Percentiles rank a stretch among this genome's conserved stretches.
Evolutionary conservation across 768 basidiomycete species (phyloP).

Genomic region (Hebeloma cylindrosporum): DNA sequence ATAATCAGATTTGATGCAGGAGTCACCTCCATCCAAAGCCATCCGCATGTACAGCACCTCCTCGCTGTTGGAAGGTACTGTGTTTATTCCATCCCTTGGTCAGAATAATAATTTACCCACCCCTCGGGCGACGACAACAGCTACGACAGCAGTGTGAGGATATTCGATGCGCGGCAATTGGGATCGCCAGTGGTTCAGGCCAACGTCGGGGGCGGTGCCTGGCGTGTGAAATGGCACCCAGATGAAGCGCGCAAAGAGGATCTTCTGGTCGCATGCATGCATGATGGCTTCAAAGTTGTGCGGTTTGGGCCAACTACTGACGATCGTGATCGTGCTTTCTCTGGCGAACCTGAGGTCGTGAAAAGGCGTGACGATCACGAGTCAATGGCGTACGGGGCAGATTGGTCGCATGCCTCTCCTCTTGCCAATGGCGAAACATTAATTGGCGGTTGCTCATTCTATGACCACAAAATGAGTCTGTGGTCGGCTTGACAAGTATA

Average conservation of each 20-base stretch:
- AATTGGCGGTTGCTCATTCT: constrained; percentile 92
- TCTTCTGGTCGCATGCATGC: constrained; percentile 95
- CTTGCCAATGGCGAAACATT: constrained; percentile 40
- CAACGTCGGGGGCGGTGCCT: constrained; percentile 87
- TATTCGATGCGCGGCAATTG: constrained; percentile 82
- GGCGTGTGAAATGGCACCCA: constrained; percentile 98
- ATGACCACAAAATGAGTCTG: constrained; percentile 80
- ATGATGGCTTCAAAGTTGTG: constrained; percentile 91
- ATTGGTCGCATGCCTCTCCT: constrained; percentile 67
- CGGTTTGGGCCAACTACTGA: constrained; percentile 35
- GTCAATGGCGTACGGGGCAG: constrained; percentile 88
- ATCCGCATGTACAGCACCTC: constrained; percentile 76
- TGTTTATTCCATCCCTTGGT: neutral
- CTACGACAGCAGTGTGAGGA: constrained; percentile 76
- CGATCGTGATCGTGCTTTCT: constrained; percentile 19
- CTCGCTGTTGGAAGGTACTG: constrained; percentile 90
- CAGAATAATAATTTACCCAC: neutral
- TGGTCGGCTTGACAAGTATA: constrained; percentile 41
- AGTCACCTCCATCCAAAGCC: constrained; percentile 85
- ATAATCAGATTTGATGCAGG: constrained; percentile 81
- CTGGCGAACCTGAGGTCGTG: constrained; percentile 37
- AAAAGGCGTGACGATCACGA: constrained; percentile 72
- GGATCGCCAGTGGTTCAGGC: constrained; percentile 53
- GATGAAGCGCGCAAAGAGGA: constrained; percentile 60
- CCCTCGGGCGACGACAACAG: constrained; percentile 45